Evolutionary conservation across 2,329 filamentous ascomycete genomes (phyloP), one percentile per base, ranked within the genome.

Genomic region (Ophiostoma novo-ulmi): DNA sequence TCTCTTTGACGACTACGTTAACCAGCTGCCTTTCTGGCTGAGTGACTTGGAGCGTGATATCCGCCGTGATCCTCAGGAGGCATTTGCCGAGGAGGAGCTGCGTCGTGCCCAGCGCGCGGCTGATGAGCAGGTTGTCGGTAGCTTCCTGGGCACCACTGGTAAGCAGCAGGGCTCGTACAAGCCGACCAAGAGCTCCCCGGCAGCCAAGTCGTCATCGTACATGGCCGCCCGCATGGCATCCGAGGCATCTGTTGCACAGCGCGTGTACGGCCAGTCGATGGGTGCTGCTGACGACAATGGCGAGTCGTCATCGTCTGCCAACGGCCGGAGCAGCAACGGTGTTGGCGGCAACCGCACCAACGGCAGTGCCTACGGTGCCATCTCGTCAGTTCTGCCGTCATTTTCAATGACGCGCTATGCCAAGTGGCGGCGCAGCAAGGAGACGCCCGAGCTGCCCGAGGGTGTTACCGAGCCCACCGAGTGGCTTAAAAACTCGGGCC

Each of bases 21-120:
- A 98, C 81, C 94, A 88, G 73, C 89, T 98, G 77, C 95, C 95
- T 17, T 97, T 98, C 82, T 99, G 95, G 95, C 86, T 98, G 44
- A 90, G 90, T 76, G 91, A 97, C 73, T 85, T 98, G 63, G 94
- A 97, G 78, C 92, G 88, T 41, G 95, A 99, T 78, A 99, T 99
- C 77, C 90, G 94, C 75, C 93, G 92, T 78, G 94, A 98, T 78
- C 95, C 95, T 0, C 91, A 95, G 78, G 86, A 87, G 73, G 94
- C 94, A 0, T 97, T 97, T 78, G 91, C 96, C 74, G 91, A 95
- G 76, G 94, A 98, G 79, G 93, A 97, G 78, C 89, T 94, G 79
- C 88, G 91, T 71, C 89, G 91, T 72, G 91, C 90, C 36, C 91
- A 91, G 78, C 88, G 89, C 64, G 92, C 91, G 0, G 93, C 96